Evolutionary conservation across 768 basidiomycete genomes (phyloP).

Genomic region (Lenzites betulinus): DNA sequence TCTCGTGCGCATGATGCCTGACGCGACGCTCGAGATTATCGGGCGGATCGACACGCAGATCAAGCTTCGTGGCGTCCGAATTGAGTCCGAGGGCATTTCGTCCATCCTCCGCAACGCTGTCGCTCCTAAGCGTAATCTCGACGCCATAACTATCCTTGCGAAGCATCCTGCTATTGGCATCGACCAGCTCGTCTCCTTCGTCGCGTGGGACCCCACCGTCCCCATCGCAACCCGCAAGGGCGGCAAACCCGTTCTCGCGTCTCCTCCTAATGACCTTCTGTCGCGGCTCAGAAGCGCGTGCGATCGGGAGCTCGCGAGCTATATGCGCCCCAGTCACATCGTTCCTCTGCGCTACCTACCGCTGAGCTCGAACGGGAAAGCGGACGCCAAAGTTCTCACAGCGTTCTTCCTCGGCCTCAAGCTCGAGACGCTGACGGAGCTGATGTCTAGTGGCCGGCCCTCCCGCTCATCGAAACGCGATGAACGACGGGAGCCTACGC

Average conservation of each 20-base stretch:
- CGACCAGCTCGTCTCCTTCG: conserved; percentile 49
- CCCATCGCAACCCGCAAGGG: conserved; percentile 42
- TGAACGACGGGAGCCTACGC: conserved; percentile 5
- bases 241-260: conserved; percentile 27
- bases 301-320: conserved; percentile 45
- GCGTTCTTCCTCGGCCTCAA: conserved; percentile 29
- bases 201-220: conserved; percentile 43
- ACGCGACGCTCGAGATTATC: conserved; percentile 48
- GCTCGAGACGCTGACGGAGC: conserved; percentile 27
- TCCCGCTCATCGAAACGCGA: background rate
- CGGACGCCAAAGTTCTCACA: conserved; percentile 33
- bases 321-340: conserved; percentile 54
- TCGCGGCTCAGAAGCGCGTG: conserved; percentile 34
- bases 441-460: background rate
- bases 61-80: conserved; percentile 55
- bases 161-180: conserved; percentile 45
- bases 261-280: conserved; percentile 37
- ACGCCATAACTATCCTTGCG: conserved; percentile 45
- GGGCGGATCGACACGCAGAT: conserved; percentile 55
- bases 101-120: conserved; percentile 42
- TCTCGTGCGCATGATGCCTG: conserved; percentile 51
- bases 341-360: conserved; percentile 51
- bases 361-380: conserved; percentile 42
- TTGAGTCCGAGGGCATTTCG: conserved; percentile 54
- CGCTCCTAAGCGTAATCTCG: conserved; percentile 32